Evolutionary conservation across 768 basidiomycete genomes (phyloP), one percentile per base, ranked within the genome.

Genomic region (Boletus edulis): DNA sequence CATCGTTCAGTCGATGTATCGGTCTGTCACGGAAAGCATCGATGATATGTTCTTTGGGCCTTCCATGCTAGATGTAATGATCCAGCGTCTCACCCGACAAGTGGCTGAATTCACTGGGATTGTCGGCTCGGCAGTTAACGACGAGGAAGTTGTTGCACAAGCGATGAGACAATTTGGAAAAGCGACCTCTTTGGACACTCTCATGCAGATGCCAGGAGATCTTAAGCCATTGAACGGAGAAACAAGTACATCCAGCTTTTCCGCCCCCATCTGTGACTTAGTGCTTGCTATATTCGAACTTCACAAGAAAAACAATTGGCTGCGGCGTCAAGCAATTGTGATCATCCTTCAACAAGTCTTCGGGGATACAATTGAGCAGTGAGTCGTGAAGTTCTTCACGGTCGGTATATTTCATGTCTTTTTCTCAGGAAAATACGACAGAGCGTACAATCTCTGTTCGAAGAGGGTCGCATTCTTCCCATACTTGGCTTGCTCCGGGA

Each of bases 21-120:
- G 88, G 31, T 91, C 93, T 24, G 91, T 99, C 44, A 84, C 96
- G 6, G 91, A 92, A 59, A 94, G 94, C 68, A 87, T 98, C 63
- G 97, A 99, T 69, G 97, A 98, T 70, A 92, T 97, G 82, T 87
- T 96, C 72, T 93, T 96, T 60, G 94, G 92, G 3, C 95, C 91
- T 3, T 94, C 93, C 1, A 94, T 97, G 92, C 73, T 98, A 42
- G 94, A 98, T 67, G 88, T 95, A 43, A 90, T 96, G 81, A 91
- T 96, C 41, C 88, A 92, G 62, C 85, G 94, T 3, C 82, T 98
- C 17, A 92, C 89, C 1, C 82, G 86, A 31, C 94, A 98, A 71
- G 94, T 91, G 0, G 91, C 91, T 11, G 91, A 94, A 65, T 85
- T 94, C 56, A 87, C 86, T 3, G 94, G 92, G 2, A 84, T 94